Percentiles rank a stretch among this genome's conserved stretches.
Evolutionary conservation across 768 basidiomycete species (phyloP).

Genomic region (Suillus occidentalis): DNA sequence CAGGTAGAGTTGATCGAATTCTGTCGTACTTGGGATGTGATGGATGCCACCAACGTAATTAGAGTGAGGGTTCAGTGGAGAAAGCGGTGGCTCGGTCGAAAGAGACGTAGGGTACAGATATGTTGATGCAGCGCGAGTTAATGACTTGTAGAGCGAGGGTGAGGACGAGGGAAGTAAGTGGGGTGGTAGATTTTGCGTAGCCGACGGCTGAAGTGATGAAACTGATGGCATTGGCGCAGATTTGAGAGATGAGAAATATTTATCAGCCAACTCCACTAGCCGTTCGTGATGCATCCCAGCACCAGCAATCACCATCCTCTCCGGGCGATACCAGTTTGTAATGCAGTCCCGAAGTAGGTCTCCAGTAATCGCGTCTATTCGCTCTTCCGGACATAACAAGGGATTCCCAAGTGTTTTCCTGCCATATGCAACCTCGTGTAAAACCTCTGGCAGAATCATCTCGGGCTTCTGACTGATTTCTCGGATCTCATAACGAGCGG

Average conservation of each 20-base stretch:
- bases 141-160: constrained; percentile 59
- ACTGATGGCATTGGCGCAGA: constrained; percentile 26
- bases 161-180: constrained; percentile 59
- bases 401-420: constrained; percentile 84
- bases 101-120: constrained; percentile 53
- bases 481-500: constrained; percentile 86
- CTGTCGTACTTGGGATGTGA: constrained; percentile 62
- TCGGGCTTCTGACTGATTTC: constrained; percentile 90
- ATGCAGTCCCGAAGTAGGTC: constrained; percentile 62
- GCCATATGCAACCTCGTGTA: constrained; percentile 85
- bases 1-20: constrained; percentile 92
- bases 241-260: constrained; percentile 76
- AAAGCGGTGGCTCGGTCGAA: constrained; percentile 9
- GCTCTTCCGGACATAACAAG: constrained; percentile 83
- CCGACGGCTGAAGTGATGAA: constrained; percentile 29
- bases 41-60: constrained; percentile 85
- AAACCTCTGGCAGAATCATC: constrained; percentile 86
- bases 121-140: constrained; percentile 75
- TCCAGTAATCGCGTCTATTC: constrained; percentile 66
- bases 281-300: constrained; percentile 90
- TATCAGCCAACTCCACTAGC: constrained; percentile 82
- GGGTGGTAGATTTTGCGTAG: constrained; percentile 42
- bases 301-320: constrained; percentile 93
- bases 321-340: constrained; percentile 86
- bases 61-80: constrained; percentile 33